Base-by-base conservation (phyloP, 2,329 filamentous ascomycete species). In the Rhynchosporium secalis region DNA sequence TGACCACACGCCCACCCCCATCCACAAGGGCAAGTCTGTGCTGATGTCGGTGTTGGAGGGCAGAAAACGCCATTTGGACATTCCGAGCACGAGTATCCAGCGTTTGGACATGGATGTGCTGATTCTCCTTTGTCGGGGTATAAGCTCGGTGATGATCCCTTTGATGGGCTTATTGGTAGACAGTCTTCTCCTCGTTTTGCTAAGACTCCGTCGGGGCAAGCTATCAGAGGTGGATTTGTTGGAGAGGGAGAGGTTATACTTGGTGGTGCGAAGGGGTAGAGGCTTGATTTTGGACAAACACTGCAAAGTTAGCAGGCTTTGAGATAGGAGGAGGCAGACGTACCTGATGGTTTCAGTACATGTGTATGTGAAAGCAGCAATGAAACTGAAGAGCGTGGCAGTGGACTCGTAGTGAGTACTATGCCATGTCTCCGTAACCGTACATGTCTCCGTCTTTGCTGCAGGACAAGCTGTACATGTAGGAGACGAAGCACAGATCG, bases 371-470 rank as follows among this genome's bases (percentile, higher is more conserved):
- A 66, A 62, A 55, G 63, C 57, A 40, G 64, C 61, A 47, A 69
- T 58, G 43, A 68, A 70, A 31, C 60, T 69, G 51, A 58, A 69
- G 29, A 67, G 31, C 5, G 68, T 71, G n/a, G 63, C 63, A 13
- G 68, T 68, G 6, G 55, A 49, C 6, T 63, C 64, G 63, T 67
- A 70, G 15, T 64, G 58, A 3, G 67, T 71, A 52, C 67, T 68
- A 61, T 68, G 63, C 68, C 68, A 71, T 7, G 65, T 69, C 55
- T 71, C 69, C 2, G 69, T 71, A 4, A 66, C 58, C 7, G 68
- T 71, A 26, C 57, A 68, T 29, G 66, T 68, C 33, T 60, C 60
- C 1, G 68, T 70, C 13, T 49, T 47, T 15, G 58, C 43, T 54
- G 58, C 57, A 60, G 57, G 61, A 60, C 62, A 70, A 12, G 63